Percentiles rank a stretch among this genome's conserved stretches.
Conservation (phyloP, 108 stramenopile genomes). For the Cyclotella atomus region DNA sequence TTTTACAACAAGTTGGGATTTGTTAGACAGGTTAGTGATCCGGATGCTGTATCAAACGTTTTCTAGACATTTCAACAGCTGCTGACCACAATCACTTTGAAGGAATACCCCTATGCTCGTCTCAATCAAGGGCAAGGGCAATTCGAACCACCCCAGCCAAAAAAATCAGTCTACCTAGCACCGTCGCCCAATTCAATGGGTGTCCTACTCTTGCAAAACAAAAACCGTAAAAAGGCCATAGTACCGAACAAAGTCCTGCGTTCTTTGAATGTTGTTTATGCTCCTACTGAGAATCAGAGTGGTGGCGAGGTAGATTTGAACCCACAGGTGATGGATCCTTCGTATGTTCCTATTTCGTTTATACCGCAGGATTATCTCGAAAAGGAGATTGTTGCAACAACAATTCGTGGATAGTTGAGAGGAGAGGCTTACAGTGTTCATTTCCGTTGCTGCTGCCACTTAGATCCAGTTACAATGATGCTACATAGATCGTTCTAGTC, state of each 20-base stretch:
- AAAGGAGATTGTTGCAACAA: slow-evolving; percentile 56
- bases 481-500: slow-evolving; percentile 53
- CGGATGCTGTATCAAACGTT: neutral
- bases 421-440: too few species aligned
- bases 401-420: slow-evolving; percentile 10
- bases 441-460: neutral
- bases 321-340: slow-evolving; percentile 62
- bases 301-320: slow-evolving; percentile 15
- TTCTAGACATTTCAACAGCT: neutral
- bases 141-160: slow-evolving; percentile 86
- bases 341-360: slow-evolving; percentile 60
- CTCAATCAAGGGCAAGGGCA: slow-evolving; percentile 73
- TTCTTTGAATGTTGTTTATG: slow-evolving; percentile 80
- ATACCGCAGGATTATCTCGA: slow-evolving; percentile 50
- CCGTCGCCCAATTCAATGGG: slow-evolving; percentile 85
- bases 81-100: slow-evolving; percentile 10
- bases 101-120: slow-evolving; percentile 78
- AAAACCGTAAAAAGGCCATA: slow-evolving; percentile 55
- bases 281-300: slow-evolving; percentile 44
- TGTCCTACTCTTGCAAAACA: slow-evolving; percentile 64
- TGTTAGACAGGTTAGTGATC: slow-evolving; percentile 53
- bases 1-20: slow-evolving; percentile 80
- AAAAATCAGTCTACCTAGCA: slow-evolving; percentile 72
- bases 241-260: slow-evolving; percentile 64
- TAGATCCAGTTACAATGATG: neutral